Base-by-base conservation (phyloP, 805 yeast genomes). In the Sugiyamaella smithiae region DNA sequence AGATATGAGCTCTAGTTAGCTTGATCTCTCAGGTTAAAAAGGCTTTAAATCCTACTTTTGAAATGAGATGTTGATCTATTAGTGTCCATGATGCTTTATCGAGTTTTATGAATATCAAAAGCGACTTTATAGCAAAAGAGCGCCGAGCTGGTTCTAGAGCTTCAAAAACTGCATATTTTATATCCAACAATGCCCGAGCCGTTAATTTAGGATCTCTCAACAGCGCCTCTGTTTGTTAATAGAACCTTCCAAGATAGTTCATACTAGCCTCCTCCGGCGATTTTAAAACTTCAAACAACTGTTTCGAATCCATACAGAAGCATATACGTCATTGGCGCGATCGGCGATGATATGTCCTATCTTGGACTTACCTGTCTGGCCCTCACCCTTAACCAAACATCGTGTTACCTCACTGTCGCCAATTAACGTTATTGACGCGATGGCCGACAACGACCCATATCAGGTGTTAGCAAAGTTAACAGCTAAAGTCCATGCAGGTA, bases 81-180 rank as follows among this genome's bases (percentile, higher is more conserved):
- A 55, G 45, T 23, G 51, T 45, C 60, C 58, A 57, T 2, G 60
- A 56, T 7, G 55, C 42, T 12, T 46, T 46, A 42, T 48, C 53
- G 28, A 35, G 12, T 11, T 16, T 35, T 37, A 32, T 17, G 41
- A 35, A 12, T 4, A 57, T 45, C 33, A 57, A 47, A 26, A 57
- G 49, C 2, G 57, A 47, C 43, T 46, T 47, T 33, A 57, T 42
- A 33, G 50, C 45, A 36, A 51, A 50, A 11, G 54, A 36, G 17
- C 49, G 25, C 35, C 50, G 12, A 14, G 19, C 35, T 3, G 42
- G 23, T n/a, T 54, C 60, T 31, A 45, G 29, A 19, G 51, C 48
- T 33, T 57, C 58, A 14, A 53, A 50, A 32, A 57, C 54, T 28
- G 56, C 60, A 46, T 57, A 55, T 40, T 57, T 57, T n/a, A 57